Base-by-base conservation (phyloP, 495 filamentous ascomycete species). In the Aspergillus haitiensis region DNA sequence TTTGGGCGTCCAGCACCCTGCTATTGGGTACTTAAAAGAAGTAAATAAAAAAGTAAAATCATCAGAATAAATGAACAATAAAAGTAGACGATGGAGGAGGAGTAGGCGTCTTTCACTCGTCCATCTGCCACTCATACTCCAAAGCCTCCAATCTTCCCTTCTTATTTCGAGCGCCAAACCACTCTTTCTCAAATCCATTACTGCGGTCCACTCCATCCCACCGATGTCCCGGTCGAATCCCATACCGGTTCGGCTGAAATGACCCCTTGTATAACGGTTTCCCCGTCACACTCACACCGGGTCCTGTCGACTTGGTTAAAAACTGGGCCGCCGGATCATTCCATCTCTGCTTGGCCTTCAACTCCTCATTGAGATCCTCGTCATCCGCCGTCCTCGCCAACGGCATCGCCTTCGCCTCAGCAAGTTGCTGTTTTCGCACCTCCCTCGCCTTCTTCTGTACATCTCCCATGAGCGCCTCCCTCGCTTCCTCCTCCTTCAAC, bases 121-220 rank as follows among this genome's bases (percentile, higher is more conserved):
- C 93, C 87, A 93, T 92, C 82, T 96, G 91, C 94, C 93, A 98
- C 52, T 87, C 81, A 75, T 97, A 97, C 67, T 96, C 90, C 73
- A 97, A 69, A 39, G 88, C 83, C 70, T 88, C 87, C 60, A 86
- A 79, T 70, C 89, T 85, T 68, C 82, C 82, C 72, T 81, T 84
- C 69, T 82, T 75, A 74, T 96, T 96, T 70, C 89, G 77, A 32
- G 91, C 89, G 69, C 88, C 86, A 77, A 98, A 98, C 81, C 91
- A 88, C 74, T 97, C 91, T 73, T 84, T 90, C 79, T 98, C 94
- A 69, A 96, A 98, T 44, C 93, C 92, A 80, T 90, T 98, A 18
- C 88, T 81, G 63, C 94, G 80, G 83, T 98, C 95, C 42, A 98
- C 95, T 12, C 95, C 95, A 84, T 99, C 94, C 94, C 94, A 99